phyloP scores from a whole-genome alignment of 345 rosid genomes.

The Citrus sinensis region DNA sequence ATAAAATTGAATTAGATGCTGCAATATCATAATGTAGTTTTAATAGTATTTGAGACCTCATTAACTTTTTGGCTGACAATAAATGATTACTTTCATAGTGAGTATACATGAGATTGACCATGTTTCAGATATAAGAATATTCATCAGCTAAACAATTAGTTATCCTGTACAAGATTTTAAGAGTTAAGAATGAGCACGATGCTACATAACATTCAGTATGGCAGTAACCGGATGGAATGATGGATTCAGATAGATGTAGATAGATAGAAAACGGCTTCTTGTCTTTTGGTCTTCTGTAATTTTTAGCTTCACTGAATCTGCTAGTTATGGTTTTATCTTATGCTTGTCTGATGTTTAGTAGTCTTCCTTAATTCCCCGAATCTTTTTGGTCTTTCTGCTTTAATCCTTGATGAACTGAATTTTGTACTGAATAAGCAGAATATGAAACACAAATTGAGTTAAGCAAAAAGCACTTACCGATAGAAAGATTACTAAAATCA shows the following conservation, averaged over 20 bases:
- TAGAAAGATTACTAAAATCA: slow-evolving; percentile 75
- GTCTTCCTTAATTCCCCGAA: not conserved
- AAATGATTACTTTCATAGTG: not conserved
- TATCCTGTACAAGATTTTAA: not conserved
- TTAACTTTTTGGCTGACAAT: not conserved
- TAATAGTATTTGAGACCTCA: not conserved
- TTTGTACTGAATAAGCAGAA: not conserved
- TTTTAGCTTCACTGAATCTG: not conserved
- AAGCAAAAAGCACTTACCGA: slow-evolving; percentile 44
- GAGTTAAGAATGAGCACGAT: not conserved
- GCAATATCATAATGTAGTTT: not conserved
- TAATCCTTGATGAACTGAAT: not conserved
- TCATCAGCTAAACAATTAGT: not conserved
- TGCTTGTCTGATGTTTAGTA: not conserved
- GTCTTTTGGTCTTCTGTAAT: not conserved
- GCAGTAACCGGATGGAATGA: not conserved
- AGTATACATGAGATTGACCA: not conserved
- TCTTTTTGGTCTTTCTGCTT: not conserved
- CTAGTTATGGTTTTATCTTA: not conserved
- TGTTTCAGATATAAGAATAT: not conserved
- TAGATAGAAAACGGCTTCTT: not conserved
- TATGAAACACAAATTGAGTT: not conserved
- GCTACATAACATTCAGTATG: not conserved
- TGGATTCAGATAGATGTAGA: not conserved
- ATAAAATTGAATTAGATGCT: slow-evolving; percentile 7